These are phyloP conservation scores for Diaporthe caulivora DNA, from an alignment of 2,329 filamentous ascomycete species.

Conservation along the genomic window DNA sequence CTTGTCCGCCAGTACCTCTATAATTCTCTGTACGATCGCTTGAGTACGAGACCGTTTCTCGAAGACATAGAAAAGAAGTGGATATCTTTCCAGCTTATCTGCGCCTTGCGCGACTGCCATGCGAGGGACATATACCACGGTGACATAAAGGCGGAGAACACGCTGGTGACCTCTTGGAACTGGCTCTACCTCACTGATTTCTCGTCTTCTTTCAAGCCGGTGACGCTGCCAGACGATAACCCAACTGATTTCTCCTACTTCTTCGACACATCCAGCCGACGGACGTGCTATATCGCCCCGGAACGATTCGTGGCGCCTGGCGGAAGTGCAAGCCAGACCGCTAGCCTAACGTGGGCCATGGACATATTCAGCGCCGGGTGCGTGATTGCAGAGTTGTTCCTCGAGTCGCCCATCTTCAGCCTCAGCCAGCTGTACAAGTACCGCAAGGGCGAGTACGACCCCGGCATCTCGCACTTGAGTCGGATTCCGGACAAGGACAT, in stretches of 20 bases:
- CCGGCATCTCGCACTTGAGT: slow-evolving; percentile 81
- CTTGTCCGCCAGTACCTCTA: slow-evolving; percentile 95
- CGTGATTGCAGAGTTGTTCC: slow-evolving; percentile 95
- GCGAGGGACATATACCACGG: slow-evolving; percentile 91
- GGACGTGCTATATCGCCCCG: slow-evolving; percentile 95
- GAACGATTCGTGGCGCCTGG: slow-evolving; percentile 86
- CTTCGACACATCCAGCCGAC: slow-evolving; percentile 90
- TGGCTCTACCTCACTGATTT: slow-evolving; percentile 99
- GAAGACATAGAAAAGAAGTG: slow-evolving; percentile 99
- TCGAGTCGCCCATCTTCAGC: slow-evolving; percentile 97
- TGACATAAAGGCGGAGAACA: slow-evolving; percentile 98
- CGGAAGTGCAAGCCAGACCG: slow-evolving; percentile 70
- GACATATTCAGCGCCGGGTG: slow-evolving; percentile 98
- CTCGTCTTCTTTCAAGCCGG: slow-evolving; percentile 94
- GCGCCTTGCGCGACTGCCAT: slow-evolving; percentile 92
- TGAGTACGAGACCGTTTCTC: slow-evolving; percentile 95
- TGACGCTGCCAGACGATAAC: slow-evolving; percentile 94
- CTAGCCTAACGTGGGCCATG: slow-evolving; percentile 89
- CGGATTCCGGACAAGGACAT: slow-evolving; percentile 91
- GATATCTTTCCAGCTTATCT: slow-evolving; percentile 95
- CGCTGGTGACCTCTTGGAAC: slow-evolving; percentile 98
- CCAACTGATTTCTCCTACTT: slow-evolving; percentile 98
- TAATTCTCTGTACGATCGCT: slow-evolving; percentile 95
- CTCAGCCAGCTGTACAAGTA: slow-evolving; percentile 97
- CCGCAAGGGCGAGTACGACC: slow-evolving; percentile 91